Evolutionary conservation across 306 rosid species (phyloP).

Genomic region (Quercus wislizeni): DNA sequence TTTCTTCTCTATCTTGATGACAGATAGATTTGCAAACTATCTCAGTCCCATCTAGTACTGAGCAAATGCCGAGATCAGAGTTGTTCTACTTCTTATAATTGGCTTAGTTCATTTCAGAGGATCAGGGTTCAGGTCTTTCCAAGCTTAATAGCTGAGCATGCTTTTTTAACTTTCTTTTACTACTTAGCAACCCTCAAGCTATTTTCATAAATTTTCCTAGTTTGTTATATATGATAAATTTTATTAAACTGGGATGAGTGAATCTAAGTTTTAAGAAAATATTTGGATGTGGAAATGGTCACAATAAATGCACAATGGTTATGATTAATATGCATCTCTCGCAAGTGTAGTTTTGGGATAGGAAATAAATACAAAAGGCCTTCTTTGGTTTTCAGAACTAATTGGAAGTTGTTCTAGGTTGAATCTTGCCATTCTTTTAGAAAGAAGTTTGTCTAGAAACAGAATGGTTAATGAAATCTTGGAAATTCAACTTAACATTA

Average conservation of each 20-base stretch:
- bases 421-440: not conserved
- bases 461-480: not conserved
- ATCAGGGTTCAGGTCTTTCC: conserved; percentile 8
- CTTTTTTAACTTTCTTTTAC: conserved; percentile 6
- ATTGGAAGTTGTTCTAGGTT: not conserved
- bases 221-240: conserved; percentile 7
- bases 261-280: conserved; percentile 14
- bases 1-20: conserved; percentile 5
- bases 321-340: not conserved
- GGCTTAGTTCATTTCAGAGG: conserved; percentile 10
- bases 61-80: conserved; percentile 3
- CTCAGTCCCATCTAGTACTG: conserved; percentile 56
- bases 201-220: conserved; percentile 19
- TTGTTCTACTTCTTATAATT: conserved; percentile 5
- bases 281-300: not conserved
- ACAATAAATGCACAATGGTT: not conserved
- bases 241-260: conserved; percentile 11
- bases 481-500: not conserved
- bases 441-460: not conserved
- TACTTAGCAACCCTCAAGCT: conserved; percentile 4
- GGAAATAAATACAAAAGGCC: not conserved
- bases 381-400: not conserved
- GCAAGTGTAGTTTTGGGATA: not conserved
- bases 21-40: conserved; percentile 58
- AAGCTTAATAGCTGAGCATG: conserved; percentile 17